A percentile compares a stretch with the other conserved stretches of the same genome.
Conservation (phyloP, 345 rosid species). For the Erodium maritimum region DNA sequence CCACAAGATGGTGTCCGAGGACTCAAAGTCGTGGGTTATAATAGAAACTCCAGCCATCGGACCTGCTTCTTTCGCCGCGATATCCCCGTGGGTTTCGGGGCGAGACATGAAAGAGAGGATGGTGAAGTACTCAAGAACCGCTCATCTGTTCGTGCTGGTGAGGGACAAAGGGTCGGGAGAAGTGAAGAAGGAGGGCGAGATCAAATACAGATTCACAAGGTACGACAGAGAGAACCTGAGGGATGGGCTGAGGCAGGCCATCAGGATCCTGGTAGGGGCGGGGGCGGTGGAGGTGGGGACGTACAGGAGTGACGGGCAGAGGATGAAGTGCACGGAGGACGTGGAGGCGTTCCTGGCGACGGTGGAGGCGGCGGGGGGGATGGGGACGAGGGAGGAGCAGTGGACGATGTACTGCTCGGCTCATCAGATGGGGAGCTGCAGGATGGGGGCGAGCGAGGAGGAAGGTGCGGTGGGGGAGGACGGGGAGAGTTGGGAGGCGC, state of each 20-base stretch:
- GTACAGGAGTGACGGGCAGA: constrained; percentile 14
- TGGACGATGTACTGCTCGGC: constrained; percentile 10
- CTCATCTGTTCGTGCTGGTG: constrained; percentile 6
- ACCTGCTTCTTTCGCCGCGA: constrained; percentile 8
- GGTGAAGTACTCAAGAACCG: constrained; percentile 10
- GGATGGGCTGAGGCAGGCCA: constrained; percentile 5
- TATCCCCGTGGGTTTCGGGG: constrained; percentile 12
- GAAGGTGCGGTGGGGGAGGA: constrained; percentile 11
- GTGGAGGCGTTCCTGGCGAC: constrained; percentile 8
- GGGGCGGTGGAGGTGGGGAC: constrained; percentile 14
- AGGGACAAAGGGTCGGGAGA: constrained; percentile 11
- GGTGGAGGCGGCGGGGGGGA: background rate
- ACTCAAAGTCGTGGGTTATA: background rate
- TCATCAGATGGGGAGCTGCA: constrained; percentile 16
- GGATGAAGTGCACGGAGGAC: constrained; percentile 9
- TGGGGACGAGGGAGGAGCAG: background rate
- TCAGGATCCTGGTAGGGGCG: constrained; percentile 11
- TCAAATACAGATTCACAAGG: constrained; percentile 1
- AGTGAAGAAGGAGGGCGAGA: constrained; percentile 10
- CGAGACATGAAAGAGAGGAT: constrained; percentile 10
- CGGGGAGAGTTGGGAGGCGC: constrained; percentile 14
- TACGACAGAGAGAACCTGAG: constrained; percentile 10
- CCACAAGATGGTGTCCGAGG: constrained; percentile 2
- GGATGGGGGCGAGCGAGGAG: constrained; percentile 9
- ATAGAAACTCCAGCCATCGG: constrained; percentile 11